Percentiles rank a stretch among this genome's conserved stretches.
phyloP scores from a whole-genome alignment of 305 asterid species.

The Coffea humblotiana region DNA sequence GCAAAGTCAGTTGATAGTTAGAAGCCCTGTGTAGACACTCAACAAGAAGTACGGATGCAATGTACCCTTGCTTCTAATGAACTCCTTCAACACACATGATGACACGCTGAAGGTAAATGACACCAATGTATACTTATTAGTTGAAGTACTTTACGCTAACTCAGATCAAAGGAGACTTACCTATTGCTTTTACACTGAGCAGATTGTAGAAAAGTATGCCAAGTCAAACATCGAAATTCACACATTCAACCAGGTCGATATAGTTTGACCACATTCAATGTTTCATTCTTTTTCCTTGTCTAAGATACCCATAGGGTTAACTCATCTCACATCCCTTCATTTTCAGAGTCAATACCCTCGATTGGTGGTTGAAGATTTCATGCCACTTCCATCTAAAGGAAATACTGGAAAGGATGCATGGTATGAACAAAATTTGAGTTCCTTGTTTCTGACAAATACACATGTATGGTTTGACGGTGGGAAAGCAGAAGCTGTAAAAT shows the following conservation, averaged over 20 bases:
- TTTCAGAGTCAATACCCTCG: conserved; percentile 96
- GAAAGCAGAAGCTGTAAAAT: neutral
- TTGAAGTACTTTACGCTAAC: conserved; percentile 2
- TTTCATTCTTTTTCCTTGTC: neutral
- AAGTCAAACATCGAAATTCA: conserved; percentile 76
- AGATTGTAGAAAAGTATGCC: conserved; percentile 85
- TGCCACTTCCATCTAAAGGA: conserved; percentile 78
- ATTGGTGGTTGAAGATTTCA: conserved; percentile 75
- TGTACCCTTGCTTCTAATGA: conserved; percentile 94
- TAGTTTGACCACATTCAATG: neutral
- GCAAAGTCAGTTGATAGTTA: neutral
- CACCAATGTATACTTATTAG: neutral
- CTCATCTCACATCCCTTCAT: conserved; percentile 4
- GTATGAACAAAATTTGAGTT: conserved; percentile 36
- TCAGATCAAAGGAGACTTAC: conserved; percentile 19
- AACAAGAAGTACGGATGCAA: conserved; percentile 79
- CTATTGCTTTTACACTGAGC: conserved; percentile 21
- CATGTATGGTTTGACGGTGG: neutral
- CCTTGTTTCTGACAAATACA: conserved; percentile 3
- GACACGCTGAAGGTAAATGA: conserved; percentile 78
- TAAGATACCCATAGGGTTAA: neutral
- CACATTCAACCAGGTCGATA: conserved; percentile 84
- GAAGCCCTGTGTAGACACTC: conserved; percentile 55
- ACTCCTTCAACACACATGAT: conserved; percentile 96
- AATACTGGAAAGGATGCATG: conserved; percentile 85